These are phyloP conservation scores for Xylaria sp. DNA, from an alignment of 2,329 filamentous ascomycete genomes.

Conservation along the genomic window DNA sequence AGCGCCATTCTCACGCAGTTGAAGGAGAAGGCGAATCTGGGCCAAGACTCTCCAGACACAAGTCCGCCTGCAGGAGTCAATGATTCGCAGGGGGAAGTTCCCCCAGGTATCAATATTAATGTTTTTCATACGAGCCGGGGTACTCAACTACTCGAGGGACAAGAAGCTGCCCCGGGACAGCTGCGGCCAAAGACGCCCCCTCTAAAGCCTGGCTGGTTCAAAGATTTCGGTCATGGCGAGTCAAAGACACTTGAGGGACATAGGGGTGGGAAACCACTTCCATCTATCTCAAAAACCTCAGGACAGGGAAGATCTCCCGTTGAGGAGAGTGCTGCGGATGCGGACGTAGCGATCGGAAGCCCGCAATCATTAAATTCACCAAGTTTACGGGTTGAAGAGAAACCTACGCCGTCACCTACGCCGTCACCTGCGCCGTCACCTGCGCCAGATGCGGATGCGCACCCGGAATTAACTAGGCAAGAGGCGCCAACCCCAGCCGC, in stretches of 20 bases:
- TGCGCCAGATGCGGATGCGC: background rate
- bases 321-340: constrained; percentile 38
- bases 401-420: background rate
- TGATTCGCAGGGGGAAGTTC: constrained; percentile 49
- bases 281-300: constrained; percentile 28
- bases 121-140: constrained; percentile 61
- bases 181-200: constrained; percentile 39
- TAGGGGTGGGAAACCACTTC: constrained; percentile 30
- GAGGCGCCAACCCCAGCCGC: background rate
- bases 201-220: constrained; percentile 50
- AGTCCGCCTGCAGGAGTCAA: constrained; percentile 9
- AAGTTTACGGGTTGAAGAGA: constrained; percentile 1
- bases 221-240: constrained; percentile 50
- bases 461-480: background rate
- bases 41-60: constrained; percentile 17
- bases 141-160: constrained; percentile 56
- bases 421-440: background rate
- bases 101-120: constrained; percentile 57
- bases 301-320: constrained; percentile 35
- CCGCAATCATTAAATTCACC: background rate
- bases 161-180: constrained; percentile 42
- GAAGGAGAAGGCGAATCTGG: constrained; percentile 25
- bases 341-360: constrained; percentile 31
- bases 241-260: constrained; percentile 26
- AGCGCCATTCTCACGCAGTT: constrained; percentile 44